A percentile compares a stretch with the other conserved stretches of the same genome.
Conservation (phyloP, 345 rosid species). For the Eucalyptus sp. region DNA sequence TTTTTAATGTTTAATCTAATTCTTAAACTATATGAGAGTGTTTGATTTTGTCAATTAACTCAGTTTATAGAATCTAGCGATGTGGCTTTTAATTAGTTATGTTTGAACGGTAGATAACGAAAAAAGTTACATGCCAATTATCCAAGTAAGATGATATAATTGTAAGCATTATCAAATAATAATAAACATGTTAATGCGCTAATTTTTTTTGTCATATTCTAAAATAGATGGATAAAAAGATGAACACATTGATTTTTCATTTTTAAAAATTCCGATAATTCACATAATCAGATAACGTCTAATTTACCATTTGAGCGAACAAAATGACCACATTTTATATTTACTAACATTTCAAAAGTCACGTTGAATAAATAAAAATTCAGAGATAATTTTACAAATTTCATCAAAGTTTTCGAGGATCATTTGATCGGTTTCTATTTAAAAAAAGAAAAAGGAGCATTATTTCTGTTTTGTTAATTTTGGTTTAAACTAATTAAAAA, state of each 20-base stretch:
- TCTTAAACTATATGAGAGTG: accelerated
- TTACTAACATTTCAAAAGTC: accelerated
- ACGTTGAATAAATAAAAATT: not conserved
- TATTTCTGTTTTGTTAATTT: not conserved
- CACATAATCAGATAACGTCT: accelerated
- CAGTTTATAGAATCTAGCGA: accelerated
- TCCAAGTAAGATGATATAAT: not conserved
- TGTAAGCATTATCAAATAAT: not conserved
- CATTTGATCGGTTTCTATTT: accelerated
- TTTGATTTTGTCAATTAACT: not conserved
- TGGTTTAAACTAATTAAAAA: not conserved
- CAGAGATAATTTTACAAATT: accelerated
- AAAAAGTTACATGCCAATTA: not conserved
- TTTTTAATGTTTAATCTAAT: not conserved
- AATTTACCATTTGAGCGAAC: accelerated
- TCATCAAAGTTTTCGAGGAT: accelerated
- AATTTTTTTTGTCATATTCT: not conserved
- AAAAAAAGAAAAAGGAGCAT: not conserved
- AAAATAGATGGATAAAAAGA: not conserved
- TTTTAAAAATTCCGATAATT: not conserved
- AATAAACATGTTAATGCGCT: not conserved
- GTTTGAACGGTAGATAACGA: accelerated
- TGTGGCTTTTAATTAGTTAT: not conserved
- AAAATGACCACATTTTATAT: accelerated
- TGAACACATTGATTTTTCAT: accelerated